phyloP scores from a whole-genome alignment of 345 rosid genomes.

The Hevea brasiliensis region DNA sequence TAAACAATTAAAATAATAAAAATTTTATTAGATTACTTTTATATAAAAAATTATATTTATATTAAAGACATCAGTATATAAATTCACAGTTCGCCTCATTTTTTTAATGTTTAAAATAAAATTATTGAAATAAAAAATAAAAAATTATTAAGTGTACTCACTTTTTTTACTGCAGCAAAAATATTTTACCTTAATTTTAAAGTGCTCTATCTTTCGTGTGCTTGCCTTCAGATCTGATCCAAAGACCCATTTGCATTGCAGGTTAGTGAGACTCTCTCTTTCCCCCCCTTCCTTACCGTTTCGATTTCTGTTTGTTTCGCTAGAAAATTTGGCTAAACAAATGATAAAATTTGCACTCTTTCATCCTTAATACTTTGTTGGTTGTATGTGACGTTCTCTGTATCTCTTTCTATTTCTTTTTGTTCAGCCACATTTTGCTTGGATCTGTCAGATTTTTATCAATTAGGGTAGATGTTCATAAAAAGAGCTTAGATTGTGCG shows the following conservation, averaged over 20 bases:
- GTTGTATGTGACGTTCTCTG: not conserved
- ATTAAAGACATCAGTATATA: no score
- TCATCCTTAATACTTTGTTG: not conserved
- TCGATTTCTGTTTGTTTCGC: constrained; percentile 2
- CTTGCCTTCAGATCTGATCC: constrained; percentile 25
- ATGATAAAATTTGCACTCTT: not conserved
- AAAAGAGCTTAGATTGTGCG: not conserved
- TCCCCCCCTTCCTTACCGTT: not conserved
- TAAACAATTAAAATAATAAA: no score
- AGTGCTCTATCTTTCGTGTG: not conserved
- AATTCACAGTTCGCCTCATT: no score
- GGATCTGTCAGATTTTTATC: not conserved
- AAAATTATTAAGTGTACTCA: not conserved
- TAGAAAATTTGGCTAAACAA: not conserved
- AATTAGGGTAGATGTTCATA: not conserved
- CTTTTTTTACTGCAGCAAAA: no score
- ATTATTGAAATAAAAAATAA: no score
- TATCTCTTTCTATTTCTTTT: not conserved
- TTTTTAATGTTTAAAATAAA: no score
- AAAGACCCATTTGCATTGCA: not conserved
- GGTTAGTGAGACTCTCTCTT: not conserved
- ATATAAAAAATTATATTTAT: no score
- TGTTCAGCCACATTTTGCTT: not conserved
- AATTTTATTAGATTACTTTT: no score
- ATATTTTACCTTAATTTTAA: no score